Evolutionary conservation across 2,329 filamentous ascomycete species (phyloP).

Genomic region (Berkeleyomyces basicola): DNA sequence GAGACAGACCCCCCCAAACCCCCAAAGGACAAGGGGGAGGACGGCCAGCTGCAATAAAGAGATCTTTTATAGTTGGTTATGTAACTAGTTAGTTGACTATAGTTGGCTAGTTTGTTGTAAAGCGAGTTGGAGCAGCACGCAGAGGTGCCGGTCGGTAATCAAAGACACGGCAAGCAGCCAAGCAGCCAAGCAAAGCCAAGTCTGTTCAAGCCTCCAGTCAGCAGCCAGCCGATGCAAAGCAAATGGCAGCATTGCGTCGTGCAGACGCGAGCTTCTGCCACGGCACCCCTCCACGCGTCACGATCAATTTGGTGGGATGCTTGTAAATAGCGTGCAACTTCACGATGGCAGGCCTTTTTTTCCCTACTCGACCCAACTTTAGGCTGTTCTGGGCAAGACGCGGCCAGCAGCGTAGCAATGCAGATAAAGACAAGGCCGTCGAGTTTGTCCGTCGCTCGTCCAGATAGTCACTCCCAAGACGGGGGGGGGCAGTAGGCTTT

Average conservation of each 20-base stretch:
- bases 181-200: not conserved
- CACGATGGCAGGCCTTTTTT: no score
- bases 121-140: not conserved
- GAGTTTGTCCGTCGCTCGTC: no score
- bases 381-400: no score
- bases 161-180: not conserved
- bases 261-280: no score
- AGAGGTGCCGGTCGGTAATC: not conserved
- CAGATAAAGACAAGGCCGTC: no score
- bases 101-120: no score
- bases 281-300: no score
- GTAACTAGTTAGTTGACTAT: not conserved
- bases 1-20: not conserved
- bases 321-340: no score
- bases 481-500: not conserved
- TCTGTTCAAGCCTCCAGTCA: not conserved
- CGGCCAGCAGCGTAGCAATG: no score
- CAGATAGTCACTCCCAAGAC: not conserved
- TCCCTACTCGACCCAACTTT: no score
- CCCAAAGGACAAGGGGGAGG: not conserved
- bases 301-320: no score
- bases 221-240: not conserved
- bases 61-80: not conserved
- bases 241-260: not conserved
- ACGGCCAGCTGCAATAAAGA: not conserved